Evolutionary conservation across 352 stramenopile species (phyloP).

Genomic region (Pythium sukuiense): DNA sequence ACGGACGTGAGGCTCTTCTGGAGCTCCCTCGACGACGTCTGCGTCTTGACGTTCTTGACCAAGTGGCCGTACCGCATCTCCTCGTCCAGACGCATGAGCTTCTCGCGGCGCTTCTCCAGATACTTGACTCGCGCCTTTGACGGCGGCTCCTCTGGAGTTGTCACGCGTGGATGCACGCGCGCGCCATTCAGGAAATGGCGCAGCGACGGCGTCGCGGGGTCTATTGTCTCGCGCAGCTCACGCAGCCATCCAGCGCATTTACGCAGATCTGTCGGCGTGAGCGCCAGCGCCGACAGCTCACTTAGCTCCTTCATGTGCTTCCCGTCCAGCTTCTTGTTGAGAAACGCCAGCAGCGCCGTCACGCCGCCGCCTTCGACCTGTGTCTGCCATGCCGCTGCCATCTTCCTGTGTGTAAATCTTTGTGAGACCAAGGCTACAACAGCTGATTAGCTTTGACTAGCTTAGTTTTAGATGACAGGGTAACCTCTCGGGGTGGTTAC

Average conservation of each 20-base stretch:
- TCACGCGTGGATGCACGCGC: conserved; percentile 1
- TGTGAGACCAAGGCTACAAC: no score
- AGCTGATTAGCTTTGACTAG: no score
- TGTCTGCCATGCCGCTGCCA: conserved; percentile 19
- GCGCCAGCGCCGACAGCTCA: conserved; percentile 5
- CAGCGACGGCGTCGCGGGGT: conserved; percentile 16
- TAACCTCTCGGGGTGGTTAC: no score
- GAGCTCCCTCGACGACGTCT: conserved; percentile 47
- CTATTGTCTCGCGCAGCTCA: conserved; percentile 16
- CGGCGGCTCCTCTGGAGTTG: conserved; percentile 12
- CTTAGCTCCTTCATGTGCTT: conserved; percentile 6
- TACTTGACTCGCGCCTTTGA: conserved; percentile 27
- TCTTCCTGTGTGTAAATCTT: no score
- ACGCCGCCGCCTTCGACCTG: conserved; percentile 34
- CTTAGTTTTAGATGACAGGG: no score
- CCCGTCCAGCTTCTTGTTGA: conserved; percentile 15
- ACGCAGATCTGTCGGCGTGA: conserved; percentile 24
- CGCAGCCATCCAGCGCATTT: conserved; percentile 15
- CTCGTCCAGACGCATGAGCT: conserved; percentile 76
- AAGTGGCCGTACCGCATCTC: conserved; percentile 79
- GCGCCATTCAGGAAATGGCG: conserved; percentile 22
- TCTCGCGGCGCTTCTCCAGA: conserved; percentile 49
- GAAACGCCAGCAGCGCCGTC: conserved; percentile 30
- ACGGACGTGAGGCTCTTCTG: conserved; percentile 61
- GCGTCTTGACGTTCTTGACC: conserved; percentile 65